Evolutionary conservation across 352 stramenopile genomes (phyloP).

Genomic region (Phytophthora capsici): DNA sequence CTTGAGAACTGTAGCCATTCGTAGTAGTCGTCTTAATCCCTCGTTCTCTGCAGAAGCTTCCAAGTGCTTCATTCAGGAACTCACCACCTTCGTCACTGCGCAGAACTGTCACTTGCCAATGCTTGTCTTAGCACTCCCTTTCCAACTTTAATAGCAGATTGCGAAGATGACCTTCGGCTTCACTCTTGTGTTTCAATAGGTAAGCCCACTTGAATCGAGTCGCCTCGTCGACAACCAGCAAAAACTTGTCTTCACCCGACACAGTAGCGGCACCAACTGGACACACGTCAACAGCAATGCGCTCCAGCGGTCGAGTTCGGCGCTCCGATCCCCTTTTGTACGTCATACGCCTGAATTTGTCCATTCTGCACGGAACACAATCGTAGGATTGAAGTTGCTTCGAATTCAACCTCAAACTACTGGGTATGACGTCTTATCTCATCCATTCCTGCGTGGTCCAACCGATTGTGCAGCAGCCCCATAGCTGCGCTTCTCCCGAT

Average conservation of each 20-base stretch:
- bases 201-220: neutral
- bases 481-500: neutral
- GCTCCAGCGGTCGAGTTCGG: neutral
- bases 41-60: slow-evolving; percentile 1
- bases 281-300: slow-evolving; percentile 9
- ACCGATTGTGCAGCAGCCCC: slow-evolving; percentile 9
- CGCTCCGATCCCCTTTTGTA: neutral
- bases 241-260: too few relatives aligned
- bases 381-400: slow-evolving; percentile 7
- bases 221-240: too few relatives aligned
- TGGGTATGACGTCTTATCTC: slow-evolving; percentile 7
- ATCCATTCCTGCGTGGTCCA: slow-evolving; percentile 12
- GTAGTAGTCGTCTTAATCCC: slow-evolving; percentile 15
- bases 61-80: slow-evolving; percentile 15
- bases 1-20: slow-evolving; percentile 28
- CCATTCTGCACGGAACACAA: slow-evolving; percentile 16
- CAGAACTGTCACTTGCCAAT: slow-evolving; percentile 2
- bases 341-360: slow-evolving; percentile 8
- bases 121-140: slow-evolving; percentile 4
- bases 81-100: slow-evolving; percentile 19
- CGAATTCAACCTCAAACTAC: slow-evolving; percentile 13
- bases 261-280: neutral
- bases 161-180: slow-evolving; percentile 3
- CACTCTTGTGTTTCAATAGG: neutral
- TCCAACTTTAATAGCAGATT: slow-evolving; percentile 10